phyloP scores from a whole-genome alignment of 352 stramenopile genomes.

The Phytophthora lateralis region DNA sequence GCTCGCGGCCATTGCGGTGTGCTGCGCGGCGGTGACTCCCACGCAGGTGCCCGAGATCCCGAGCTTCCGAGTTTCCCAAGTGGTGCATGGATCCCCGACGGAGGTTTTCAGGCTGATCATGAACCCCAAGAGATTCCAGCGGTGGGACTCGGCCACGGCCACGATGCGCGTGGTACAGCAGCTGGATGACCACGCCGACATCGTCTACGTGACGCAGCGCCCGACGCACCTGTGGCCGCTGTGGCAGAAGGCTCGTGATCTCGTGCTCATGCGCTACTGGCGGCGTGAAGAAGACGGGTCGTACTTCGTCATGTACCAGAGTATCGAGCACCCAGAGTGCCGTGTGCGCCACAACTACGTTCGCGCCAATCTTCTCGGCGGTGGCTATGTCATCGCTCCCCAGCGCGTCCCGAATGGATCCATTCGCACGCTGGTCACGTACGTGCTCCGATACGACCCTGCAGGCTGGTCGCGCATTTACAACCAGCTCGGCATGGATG shows the following conservation, averaged over 20 bases:
- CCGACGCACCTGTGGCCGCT: constrained; percentile 86
- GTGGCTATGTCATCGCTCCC: constrained; percentile 86
- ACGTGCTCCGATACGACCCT: constrained; percentile 84
- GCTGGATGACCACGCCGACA: constrained; percentile 89
- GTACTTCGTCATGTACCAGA: constrained; percentile 93
- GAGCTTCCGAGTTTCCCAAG: constrained; percentile 82
- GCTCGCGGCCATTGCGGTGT: constrained; percentile 66
- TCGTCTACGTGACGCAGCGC: constrained; percentile 87
- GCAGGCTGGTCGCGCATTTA: constrained; percentile 84
- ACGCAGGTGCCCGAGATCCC: constrained; percentile 81
- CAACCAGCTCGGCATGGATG: constrained; percentile 89
- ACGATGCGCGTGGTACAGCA: constrained; percentile 86
- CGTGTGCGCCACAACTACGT: constrained; percentile 89
- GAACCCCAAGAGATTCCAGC: constrained; percentile 84
- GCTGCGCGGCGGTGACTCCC: constrained; percentile 72
- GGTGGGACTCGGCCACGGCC: constrained; percentile 81
- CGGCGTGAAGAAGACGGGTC: constrained; percentile 87
- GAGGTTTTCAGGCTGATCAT: constrained; percentile 87
- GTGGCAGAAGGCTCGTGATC: constrained; percentile 85
- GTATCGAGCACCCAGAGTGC: constrained; percentile 84
- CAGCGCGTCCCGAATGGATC: constrained; percentile 78
- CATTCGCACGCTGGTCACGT: constrained; percentile 83
- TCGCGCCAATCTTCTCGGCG: constrained; percentile 76
- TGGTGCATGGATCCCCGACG: constrained; percentile 82
- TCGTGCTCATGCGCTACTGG: constrained; percentile 91